These are phyloP conservation scores for Larix kaempferi DNA, from an alignment of 75 land plant genomes.

Conservation along the genomic window DNA sequence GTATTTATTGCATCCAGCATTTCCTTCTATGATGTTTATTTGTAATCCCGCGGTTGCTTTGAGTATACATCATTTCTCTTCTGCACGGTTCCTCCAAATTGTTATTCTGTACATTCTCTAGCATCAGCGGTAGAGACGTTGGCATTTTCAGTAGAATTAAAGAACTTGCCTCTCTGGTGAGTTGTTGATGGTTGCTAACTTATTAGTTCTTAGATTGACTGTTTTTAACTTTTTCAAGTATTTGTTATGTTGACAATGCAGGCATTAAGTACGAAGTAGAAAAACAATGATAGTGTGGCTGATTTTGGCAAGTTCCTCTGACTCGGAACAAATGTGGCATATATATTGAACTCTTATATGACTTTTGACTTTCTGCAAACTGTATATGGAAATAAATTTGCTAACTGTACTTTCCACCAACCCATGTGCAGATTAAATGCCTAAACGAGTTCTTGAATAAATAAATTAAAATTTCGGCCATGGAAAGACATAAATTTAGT, in stretches of 20 bases:
- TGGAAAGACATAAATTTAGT: neutral
- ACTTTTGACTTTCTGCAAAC: neutral
- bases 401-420: neutral
- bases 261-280: neutral
- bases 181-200: neutral
- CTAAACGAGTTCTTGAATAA: neutral
- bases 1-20: neutral
- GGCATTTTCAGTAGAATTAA: neutral
- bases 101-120: neutral
- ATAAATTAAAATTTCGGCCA: neutral
- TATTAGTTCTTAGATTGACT: neutral
- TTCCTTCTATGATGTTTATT: neutral
- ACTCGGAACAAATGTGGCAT: neutral
- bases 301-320: neutral
- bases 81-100: neutral
- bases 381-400: neutral
- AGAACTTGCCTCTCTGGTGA: neutral
- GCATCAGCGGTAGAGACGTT: neutral
- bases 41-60: neutral
- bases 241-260: conserved; percentile 3
- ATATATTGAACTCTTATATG: neutral
- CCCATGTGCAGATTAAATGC: neutral
- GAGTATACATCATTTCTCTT: neutral
- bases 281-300: neutral
- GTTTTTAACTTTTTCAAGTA: neutral